phyloP scores from a whole-genome alignment of 2,329 filamentous ascomycete species.

The Stachybotrys chartarum region DNA sequence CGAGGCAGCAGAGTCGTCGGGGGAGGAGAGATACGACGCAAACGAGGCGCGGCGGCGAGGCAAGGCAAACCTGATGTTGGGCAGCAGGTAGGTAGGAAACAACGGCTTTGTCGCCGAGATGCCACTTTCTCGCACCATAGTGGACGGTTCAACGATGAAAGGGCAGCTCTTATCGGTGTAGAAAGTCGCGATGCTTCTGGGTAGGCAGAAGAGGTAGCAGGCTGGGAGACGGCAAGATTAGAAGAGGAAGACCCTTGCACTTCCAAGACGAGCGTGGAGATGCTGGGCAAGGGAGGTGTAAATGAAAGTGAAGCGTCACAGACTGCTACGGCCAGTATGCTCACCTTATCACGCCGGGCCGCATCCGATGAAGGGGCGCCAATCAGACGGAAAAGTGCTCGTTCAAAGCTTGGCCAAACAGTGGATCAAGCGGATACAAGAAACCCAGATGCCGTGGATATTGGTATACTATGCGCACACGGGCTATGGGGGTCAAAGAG shows the following conservation, averaged over 20 bases:
- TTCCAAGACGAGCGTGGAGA: not conserved
- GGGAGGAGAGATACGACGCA: conserved; percentile 26
- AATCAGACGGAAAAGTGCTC: too few species aligned
- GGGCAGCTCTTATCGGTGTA: too few species aligned
- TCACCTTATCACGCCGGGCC: not conserved
- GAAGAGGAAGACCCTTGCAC: not conserved
- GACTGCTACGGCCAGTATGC: not conserved
- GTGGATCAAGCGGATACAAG: too few species aligned
- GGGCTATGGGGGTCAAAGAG: not conserved
- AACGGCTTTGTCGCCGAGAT: conserved; percentile 34
- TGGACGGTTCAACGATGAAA: not conserved
- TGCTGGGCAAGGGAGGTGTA: not conserved
- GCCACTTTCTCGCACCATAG: conserved; percentile 27
- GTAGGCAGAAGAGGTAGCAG: not conserved
- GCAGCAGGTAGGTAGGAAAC: conserved; percentile 46
- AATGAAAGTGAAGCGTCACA: not conserved
- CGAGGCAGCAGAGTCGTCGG: conserved; percentile 16
- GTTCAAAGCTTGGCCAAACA: too few species aligned
- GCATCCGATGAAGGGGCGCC: not conserved
- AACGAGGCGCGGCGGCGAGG: conserved; percentile 31
- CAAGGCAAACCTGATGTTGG: conserved; percentile 42
- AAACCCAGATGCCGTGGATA: too few species aligned
- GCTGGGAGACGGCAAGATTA: not conserved
- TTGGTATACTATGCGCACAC: too few species aligned
- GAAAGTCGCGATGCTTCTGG: too few species aligned